phyloP scores from a whole-genome alignment of 306 rosid genomes.

The Sphenostylis stenocarpa region DNA sequence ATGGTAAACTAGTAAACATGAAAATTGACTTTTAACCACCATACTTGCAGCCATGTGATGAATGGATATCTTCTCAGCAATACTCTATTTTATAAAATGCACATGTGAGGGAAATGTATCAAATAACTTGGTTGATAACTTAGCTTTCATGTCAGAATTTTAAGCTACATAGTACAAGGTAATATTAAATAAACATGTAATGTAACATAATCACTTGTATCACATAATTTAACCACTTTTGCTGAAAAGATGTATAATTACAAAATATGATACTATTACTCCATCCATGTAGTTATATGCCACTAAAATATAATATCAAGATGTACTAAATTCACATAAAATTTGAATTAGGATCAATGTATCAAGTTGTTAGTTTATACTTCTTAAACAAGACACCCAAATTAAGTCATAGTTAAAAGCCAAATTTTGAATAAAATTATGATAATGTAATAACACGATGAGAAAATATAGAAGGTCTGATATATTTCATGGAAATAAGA shows the following conservation, averaged over 20 bases:
- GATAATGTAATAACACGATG: background rate
- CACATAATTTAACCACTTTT: background rate
- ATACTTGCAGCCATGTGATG: background rate
- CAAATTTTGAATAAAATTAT: background rate
- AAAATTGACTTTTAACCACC: conserved; percentile 14
- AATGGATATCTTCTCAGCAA: background rate
- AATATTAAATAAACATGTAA: background rate
- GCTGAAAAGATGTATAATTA: background rate
- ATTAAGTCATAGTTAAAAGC: background rate
- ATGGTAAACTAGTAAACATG: background rate
- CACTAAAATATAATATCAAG: background rate
- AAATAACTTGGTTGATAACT: conserved; percentile 15
- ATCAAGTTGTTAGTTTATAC: background rate
- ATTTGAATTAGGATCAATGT: background rate
- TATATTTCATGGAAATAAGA: background rate
- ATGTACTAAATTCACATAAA: background rate
- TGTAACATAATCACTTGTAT: background rate
- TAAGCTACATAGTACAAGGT: background rate
- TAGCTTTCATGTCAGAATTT: background rate
- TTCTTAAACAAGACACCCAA: background rate
- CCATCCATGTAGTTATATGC: background rate
- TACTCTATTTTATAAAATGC: background rate
- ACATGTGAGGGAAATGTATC: background rate
- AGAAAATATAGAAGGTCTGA: background rate
- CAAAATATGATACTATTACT: background rate